Base-by-base conservation (phyloP, 805 yeast species). In the Wickerhamomyces chaumierensis region DNA sequence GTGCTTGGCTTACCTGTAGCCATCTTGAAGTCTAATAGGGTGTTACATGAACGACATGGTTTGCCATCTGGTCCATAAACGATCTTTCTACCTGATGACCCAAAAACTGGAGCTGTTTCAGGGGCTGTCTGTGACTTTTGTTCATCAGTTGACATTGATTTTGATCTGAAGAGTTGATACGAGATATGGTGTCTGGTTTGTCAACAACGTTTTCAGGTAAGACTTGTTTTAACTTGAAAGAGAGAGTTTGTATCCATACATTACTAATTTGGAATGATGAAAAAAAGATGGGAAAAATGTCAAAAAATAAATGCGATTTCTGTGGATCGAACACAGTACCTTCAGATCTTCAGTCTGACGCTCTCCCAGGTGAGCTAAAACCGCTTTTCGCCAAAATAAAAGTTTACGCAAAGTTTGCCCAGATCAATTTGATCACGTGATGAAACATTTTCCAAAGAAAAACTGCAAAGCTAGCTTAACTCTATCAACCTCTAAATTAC, bases 11-110 rank as follows among this genome's bases (percentile, higher is more conserved):
- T 40, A 41, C 61, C 49, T 44, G 43, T 71, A 5, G 78, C 90
- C 55, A 73, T 62, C 55, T 78, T 79, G 59, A 90, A 90, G 55
- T 90, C 96, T 33, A 76, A 57, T 29, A 90, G 61, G 0, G 87
- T 61, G 60, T 88, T 88, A 57, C 98, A 90, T 2, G 95, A 64
- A 38, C 96, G 90, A 54, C 98, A 90, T 42, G 96, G 96, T 58
- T 85, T 88, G 1, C 97, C 97, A 58, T 90, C 81, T 55, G 84
- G 78, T 53, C 84, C 96, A 41, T 83, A 75, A 18, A 85, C 60
- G 42, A 86, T 79, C 48, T 73, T 75, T 35, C 80, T 66, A 0
- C 94, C 94, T 18, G 71, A 55, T 3, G 71, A 63, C 0, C 85
- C 85, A 36, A 66, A 48, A 12, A 48, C 66, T 0, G 81, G 78